Conservation (phyloP, 495 filamentous ascomycete species). For the Penicillium odoratum region DNA sequence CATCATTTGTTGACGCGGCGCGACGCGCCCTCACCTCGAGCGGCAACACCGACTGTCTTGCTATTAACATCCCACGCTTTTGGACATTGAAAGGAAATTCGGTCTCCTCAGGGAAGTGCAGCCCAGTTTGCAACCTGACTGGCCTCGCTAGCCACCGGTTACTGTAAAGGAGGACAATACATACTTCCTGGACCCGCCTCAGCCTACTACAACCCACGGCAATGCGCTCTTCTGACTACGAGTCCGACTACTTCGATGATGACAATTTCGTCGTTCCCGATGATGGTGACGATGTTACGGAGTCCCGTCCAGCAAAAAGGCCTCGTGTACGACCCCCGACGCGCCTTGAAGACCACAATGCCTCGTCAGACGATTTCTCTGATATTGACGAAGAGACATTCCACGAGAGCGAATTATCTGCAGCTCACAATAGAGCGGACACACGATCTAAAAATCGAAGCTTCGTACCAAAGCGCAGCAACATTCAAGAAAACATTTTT, state of each 20-base stretch:
- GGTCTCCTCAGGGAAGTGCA: neutral
- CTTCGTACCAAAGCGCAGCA: constrained; percentile 45
- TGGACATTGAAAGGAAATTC: neutral
- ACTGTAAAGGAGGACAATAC: neutral
- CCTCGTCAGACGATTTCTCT: constrained; percentile 24
- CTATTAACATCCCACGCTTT: neutral
- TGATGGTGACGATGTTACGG: constrained; percentile 4
- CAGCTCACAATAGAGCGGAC: constrained; percentile 24
- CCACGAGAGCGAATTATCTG: constrained; percentile 2
- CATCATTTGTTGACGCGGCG: constrained; percentile 7
- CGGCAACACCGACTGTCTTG: neutral
- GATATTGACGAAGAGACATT: constrained; percentile 27
- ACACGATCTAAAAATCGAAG: constrained; percentile 42
- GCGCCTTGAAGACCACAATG: constrained; percentile 14
- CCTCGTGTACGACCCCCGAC: constrained; percentile 30
- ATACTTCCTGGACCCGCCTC: neutral
- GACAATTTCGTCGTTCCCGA: constrained; percentile 37
- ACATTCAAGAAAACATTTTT: constrained; percentile 50
- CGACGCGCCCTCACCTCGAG: neutral
- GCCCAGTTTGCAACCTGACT: neutral
- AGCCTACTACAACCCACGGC: constrained; percentile 1
- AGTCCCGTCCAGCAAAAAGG: constrained; percentile 37
- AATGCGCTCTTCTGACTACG: constrained; percentile 20
- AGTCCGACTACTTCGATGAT: constrained; percentile 30
- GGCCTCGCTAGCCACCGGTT: neutral